A percentile compares a stretch with the other conserved stretches of the same genome.
Conservation (phyloP, 2,329 filamentous ascomycete species). For the Thelonectria olida region DNA sequence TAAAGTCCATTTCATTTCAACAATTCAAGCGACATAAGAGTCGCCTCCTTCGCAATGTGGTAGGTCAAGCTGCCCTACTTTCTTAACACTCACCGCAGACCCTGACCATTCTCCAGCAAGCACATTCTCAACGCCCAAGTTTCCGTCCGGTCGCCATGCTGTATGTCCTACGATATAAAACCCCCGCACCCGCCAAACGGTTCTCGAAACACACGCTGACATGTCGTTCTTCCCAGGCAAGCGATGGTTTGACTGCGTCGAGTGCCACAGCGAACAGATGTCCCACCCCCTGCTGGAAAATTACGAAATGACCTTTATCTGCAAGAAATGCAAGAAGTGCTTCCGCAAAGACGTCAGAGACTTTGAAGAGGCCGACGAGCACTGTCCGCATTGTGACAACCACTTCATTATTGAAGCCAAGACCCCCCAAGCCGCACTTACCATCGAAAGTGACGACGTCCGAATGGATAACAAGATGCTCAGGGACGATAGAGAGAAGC, state of each 20-base stretch:
- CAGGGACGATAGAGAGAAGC: slow-evolving; percentile 82
- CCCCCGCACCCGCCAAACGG: neutral
- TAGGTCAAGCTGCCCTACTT: slow-evolving; percentile 31
- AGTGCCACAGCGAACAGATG: slow-evolving; percentile 89
- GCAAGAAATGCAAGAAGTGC: slow-evolving; percentile 99
- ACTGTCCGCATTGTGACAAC: slow-evolving; percentile 99
- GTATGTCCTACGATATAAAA: slow-evolving; percentile 60
- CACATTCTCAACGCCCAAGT: slow-evolving; percentile 99
- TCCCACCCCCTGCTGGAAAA: slow-evolving; percentile 78
- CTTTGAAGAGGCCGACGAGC: slow-evolving; percentile 97
- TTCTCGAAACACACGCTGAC: slow-evolving; percentile 12
- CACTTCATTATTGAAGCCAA: slow-evolving; percentile 94
- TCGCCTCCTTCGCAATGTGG: slow-evolving; percentile 45
- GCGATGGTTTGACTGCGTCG: slow-evolving; percentile 99
- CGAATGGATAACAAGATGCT: slow-evolving; percentile 90
- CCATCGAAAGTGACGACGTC: slow-evolving; percentile 91
- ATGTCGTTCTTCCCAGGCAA: slow-evolving; percentile 65
- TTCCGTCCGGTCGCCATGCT: slow-evolving; percentile 93
- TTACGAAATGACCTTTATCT: slow-evolving; percentile 92
- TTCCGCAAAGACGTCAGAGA: slow-evolving; percentile 94
- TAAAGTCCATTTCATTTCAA: neutral
- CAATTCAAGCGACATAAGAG: no score
- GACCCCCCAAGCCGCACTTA: slow-evolving; percentile 82
- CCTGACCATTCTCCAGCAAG: slow-evolving; percentile 69
- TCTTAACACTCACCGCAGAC: neutral